These are phyloP conservation scores for Cercophora samala DNA, from an alignment of 495 filamentous ascomycete species.

Conservation along the genomic window DNA sequence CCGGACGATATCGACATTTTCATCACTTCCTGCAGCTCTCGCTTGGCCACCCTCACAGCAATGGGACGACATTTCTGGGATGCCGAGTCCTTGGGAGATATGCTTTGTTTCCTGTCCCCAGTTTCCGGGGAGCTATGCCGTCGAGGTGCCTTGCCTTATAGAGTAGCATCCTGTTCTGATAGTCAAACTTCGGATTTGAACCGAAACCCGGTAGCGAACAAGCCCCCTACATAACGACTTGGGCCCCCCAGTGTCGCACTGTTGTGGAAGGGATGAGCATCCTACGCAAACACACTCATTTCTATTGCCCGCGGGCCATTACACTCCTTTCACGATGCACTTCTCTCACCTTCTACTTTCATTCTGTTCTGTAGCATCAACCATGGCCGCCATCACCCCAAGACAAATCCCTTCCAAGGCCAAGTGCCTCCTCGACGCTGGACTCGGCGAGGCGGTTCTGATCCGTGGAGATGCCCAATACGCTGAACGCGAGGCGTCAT, in stretches of 20 bases:
- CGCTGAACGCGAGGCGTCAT: conserved; percentile 21
- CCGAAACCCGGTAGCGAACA: neutral
- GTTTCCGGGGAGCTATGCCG: neutral
- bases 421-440: neutral
- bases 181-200: neutral
- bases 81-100: neutral
- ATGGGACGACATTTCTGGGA: neutral
- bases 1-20: neutral
- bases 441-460: conserved; percentile 12
- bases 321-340: conserved; percentile 1
- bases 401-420: neutral
- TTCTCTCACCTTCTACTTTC: conserved; percentile 1
- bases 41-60: neutral
- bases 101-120: neutral
- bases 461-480: conserved; percentile 12
- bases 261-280: neutral
- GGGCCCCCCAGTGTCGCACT: neutral
- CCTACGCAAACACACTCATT: neutral
- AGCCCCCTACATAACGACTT: neutral
- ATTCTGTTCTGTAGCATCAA: neutral
- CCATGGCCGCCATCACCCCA: conserved; percentile 1
- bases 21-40: neutral
- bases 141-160: neutral
- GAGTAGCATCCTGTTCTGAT: neutral
- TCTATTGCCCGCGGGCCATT: neutral